A percentile compares a stretch with the other conserved stretches of the same genome.
These are phyloP conservation scores for Sanguinoderma infundibulare DNA, from an alignment of 1,284 basidiomycete species.

Conservation along the genomic window DNA sequence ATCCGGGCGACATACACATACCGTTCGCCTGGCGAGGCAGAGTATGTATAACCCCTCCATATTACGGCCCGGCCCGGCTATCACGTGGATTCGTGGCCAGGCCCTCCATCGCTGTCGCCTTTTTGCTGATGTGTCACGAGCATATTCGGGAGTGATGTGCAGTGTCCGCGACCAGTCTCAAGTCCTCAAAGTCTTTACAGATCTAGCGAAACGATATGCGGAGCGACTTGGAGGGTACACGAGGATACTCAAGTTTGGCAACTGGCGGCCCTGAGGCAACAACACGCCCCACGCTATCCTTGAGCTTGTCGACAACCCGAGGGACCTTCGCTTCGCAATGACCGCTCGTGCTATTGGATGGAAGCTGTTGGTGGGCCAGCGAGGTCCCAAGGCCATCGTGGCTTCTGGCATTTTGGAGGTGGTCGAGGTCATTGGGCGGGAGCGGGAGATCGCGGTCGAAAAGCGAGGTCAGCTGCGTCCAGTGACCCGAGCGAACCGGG, in stretches of 20 bases:
- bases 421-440: constrained; percentile 50
- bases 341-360: constrained; percentile 83
- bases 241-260: constrained; percentile 89
- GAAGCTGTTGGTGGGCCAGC: constrained; percentile 63
- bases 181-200: constrained; percentile 82
- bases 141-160: too few species aligned
- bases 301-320: constrained; percentile 93
- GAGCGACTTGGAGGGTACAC: constrained; percentile 94
- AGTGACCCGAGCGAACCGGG: constrained; percentile 70
- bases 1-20: too few species aligned
- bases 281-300: constrained; percentile 93
- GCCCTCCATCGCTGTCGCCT: too few species aligned
- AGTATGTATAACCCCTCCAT: too few species aligned
- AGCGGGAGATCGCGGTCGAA: constrained; percentile 44
- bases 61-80: too few species aligned
- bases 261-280: constrained; percentile 88
- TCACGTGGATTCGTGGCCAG: too few species aligned
- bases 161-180: constrained; percentile 73
- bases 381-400: constrained; percentile 50
- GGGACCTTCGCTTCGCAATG: constrained; percentile 88
- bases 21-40: too few species aligned
- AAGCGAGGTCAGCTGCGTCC: constrained; percentile 53
- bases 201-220: constrained; percentile 84
- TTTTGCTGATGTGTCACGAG: too few species aligned
- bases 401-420: constrained; percentile 54